Evolutionary conservation across 805 yeast species (phyloP).

Genomic region (Kazachstania bromeliacearum): DNA sequence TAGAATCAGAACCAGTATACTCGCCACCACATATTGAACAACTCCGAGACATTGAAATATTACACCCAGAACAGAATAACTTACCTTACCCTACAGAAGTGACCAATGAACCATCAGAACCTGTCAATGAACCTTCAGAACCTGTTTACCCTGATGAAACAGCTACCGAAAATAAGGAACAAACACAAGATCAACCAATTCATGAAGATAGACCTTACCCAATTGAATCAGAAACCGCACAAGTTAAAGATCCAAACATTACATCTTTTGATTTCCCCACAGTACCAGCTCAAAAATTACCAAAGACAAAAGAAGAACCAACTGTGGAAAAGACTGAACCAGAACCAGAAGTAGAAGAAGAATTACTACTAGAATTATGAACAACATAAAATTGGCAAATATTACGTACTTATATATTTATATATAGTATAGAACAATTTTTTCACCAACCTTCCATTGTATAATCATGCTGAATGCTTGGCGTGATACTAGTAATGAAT

Average conservation of each 20-base stretch:
- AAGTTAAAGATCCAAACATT: slow-evolving; percentile 17
- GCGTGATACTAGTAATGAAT: slow-evolving; percentile 93
- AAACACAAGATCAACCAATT: slow-evolving; percentile 10
- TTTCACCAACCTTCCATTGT: slow-evolving; percentile 85
- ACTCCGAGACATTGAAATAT: background rate
- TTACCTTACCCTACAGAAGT: slow-evolving; percentile 4
- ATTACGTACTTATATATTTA: background rate
- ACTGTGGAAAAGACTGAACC: slow-evolving; percentile 1
- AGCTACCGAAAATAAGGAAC: slow-evolving; percentile 6
- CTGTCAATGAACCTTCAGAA: slow-evolving; percentile 14
- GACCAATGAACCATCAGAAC: background rate
- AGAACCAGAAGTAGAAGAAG: slow-evolving; percentile 13
- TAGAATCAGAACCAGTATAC: background rate
- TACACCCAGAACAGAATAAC: slow-evolving; percentile 1
- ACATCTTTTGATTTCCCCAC: slow-evolving; percentile 35
- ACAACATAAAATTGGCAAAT: background rate
- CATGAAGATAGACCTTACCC: slow-evolving; percentile 14
- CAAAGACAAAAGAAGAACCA: slow-evolving; percentile 2
- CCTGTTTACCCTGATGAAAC: slow-evolving; percentile 26
- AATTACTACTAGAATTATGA: slow-evolving; percentile 25
- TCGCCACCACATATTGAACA: slow-evolving; percentile 1
- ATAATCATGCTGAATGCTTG: slow-evolving; percentile 94
- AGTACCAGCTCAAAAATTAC: slow-evolving; percentile 30
- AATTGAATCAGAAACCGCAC: slow-evolving; percentile 6
- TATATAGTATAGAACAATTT: background rate